phyloP scores from a whole-genome alignment of 768 basidiomycete species.

The Tremella fuciformis region DNA sequence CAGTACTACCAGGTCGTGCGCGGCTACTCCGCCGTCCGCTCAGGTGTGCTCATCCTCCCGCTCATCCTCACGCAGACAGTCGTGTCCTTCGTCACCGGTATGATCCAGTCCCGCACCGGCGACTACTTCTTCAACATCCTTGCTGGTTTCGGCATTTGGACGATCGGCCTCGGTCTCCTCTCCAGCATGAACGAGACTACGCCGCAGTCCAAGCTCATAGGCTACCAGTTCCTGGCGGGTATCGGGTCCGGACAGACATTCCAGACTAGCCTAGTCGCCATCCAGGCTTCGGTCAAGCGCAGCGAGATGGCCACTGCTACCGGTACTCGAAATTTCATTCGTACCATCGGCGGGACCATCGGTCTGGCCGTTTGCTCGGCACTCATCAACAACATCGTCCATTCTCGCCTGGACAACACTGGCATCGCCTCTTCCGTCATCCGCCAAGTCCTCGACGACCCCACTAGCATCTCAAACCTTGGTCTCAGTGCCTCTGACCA shows the following conservation, averaged over 20 bases:
- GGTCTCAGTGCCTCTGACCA: slow-evolving; percentile 22
- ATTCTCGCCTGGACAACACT: neutral
- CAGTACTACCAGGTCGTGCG: slow-evolving; percentile 72
- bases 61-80: slow-evolving; percentile 65
- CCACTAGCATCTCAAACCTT: slow-evolving; percentile 26
- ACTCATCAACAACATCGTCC: slow-evolving; percentile 41
- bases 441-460: slow-evolving; percentile 35
- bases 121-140: slow-evolving; percentile 63
- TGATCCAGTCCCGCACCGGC: slow-evolving; percentile 64
- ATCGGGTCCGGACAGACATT: slow-evolving; percentile 61
- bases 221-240: slow-evolving; percentile 64
- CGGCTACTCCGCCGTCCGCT: slow-evolving; percentile 65
- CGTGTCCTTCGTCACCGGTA: slow-evolving; percentile 57
- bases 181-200: slow-evolving; percentile 62
- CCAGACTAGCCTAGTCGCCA: slow-evolving; percentile 54
- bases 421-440: slow-evolving; percentile 16
- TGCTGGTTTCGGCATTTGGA: slow-evolving; percentile 66
- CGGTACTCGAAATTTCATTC: slow-evolving; percentile 56
- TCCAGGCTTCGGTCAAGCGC: slow-evolving; percentile 68
- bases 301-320: slow-evolving; percentile 76
- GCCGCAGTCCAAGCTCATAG: slow-evolving; percentile 57
- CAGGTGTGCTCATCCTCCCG: slow-evolving; percentile 67
- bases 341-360: slow-evolving; percentile 68
- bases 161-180: slow-evolving; percentile 67
- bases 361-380: slow-evolving; percentile 57